A percentile compares a stretch with the other conserved stretches of the same genome.
phyloP scores from a whole-genome alignment of 345 rosid species.

The Trapa incisa region DNA sequence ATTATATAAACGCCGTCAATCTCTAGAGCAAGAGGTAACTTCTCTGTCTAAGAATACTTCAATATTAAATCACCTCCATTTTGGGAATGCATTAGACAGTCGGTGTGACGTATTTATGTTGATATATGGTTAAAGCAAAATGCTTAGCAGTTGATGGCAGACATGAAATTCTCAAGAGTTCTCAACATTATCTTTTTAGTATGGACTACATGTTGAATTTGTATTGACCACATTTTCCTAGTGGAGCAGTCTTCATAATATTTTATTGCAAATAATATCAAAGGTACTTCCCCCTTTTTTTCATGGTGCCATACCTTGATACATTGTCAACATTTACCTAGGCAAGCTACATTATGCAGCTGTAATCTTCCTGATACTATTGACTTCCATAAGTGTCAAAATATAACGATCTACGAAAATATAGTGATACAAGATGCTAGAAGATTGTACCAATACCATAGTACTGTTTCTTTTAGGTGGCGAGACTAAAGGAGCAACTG shows the following conservation, averaged over 20 bases:
- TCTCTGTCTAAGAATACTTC: not conserved
- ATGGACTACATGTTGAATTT: no score
- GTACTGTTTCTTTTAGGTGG: conserved; percentile 39
- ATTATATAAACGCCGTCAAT: conserved; percentile 50
- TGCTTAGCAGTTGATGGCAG: not conserved
- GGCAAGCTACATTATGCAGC: not conserved
- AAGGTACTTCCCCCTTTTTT: not conserved
- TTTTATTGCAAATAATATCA: not conserved
- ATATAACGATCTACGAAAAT: not conserved
- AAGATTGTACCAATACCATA: not conserved
- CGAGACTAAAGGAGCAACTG: conserved; percentile 64
- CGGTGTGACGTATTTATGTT: not conserved
- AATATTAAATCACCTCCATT: not conserved
- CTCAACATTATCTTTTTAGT: not conserved
- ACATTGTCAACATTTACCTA: not conserved
- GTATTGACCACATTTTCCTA: not conserved
- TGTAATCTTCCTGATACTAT: not conserved
- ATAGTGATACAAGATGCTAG: not conserved
- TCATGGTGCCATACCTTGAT: not conserved
- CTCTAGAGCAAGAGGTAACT: conserved; percentile 70
- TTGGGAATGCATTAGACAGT: not conserved
- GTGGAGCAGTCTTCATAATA: not conserved
- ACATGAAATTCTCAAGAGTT: not conserved
- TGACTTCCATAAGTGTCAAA: not conserved
- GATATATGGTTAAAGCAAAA: not conserved